Percentiles rank a stretch among this genome's conserved stretches.
phyloP scores from a whole-genome alignment of 208 protist species.

The Acanthamoeba triangularis region DNA sequence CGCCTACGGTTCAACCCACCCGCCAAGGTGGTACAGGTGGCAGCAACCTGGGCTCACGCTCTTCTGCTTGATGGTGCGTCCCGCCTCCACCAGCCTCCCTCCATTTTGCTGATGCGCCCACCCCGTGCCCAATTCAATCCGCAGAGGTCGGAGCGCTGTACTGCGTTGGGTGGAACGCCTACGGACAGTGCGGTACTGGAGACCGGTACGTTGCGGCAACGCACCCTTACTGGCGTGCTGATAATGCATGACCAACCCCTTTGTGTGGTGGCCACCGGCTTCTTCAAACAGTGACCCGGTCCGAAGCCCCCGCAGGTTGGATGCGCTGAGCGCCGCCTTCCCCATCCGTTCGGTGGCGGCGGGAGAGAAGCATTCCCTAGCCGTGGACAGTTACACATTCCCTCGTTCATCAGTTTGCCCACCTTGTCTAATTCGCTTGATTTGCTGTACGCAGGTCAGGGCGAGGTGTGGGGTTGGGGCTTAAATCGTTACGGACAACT shows the following conservation, averaged over 20 bases:
- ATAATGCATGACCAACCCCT: not conserved
- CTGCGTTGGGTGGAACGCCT: constrained; percentile 15
- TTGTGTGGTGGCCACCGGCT: not conserved
- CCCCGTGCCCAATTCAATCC: not conserved
- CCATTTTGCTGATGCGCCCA: not conserved
- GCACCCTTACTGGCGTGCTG: not conserved
- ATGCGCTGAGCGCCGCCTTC: not conserved
- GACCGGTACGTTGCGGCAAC: not conserved
- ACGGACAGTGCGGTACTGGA: constrained; percentile 27
- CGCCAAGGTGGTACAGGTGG: not conserved
- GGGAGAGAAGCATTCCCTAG: constrained; percentile 46
- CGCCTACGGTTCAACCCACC: not conserved
- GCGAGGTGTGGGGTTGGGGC: constrained; percentile 53
- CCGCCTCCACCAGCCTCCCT: not conserved
- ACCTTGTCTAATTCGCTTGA: not conserved
- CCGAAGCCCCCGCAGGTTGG: not conserved
- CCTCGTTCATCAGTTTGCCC: not conserved
- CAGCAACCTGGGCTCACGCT: constrained; percentile 8
- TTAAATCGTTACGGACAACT: constrained; percentile 42
- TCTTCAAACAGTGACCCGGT: not conserved
- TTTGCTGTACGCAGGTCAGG: not conserved
- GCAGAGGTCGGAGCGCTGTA: not conserved
- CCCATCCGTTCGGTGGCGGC: not conserved
- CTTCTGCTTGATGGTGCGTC: not conserved
- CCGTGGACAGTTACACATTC: not conserved